phyloP scores from a whole-genome alignment of 208 protist genomes.

The Trypanosoma mega region DNA sequence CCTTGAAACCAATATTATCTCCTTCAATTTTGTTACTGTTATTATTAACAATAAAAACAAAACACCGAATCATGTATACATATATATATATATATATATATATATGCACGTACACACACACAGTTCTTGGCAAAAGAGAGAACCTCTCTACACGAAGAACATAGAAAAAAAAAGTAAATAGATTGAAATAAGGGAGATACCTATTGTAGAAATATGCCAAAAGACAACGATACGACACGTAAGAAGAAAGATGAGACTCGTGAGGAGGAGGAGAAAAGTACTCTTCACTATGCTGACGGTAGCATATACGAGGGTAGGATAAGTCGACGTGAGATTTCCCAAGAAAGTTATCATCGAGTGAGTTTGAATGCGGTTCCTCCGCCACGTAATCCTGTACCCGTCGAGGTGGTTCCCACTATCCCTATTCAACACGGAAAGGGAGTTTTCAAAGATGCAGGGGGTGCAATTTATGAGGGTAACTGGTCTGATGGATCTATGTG shows the following conservation, averaged over 20 bases:
- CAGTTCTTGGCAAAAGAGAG: too few species aligned
- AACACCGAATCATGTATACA: too few species aligned
- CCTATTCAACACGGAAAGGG: constrained; percentile 43
- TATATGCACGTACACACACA: too few species aligned
- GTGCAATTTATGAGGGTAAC: constrained; percentile 75
- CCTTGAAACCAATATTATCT: background rate
- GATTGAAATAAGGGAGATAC: too few species aligned
- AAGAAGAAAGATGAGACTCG: constrained; percentile 74
- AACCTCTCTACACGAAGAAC: too few species aligned
- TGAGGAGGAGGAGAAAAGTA: constrained; percentile 42
- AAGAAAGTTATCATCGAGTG: constrained; percentile 5
- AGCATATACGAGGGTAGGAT: constrained; percentile 62
- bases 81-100: too few species aligned
- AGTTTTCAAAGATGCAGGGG: constrained; percentile 48
- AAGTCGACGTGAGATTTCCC: constrained; percentile 13
- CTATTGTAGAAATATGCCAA: constrained; percentile 20
- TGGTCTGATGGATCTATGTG: constrained; percentile 79
- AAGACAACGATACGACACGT: constrained; percentile 20
- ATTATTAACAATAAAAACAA: background rate
- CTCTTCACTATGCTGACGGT: constrained; percentile 64
- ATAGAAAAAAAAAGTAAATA: too few species aligned
- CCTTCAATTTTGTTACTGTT: background rate
- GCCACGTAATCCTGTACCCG: constrained; percentile 4
- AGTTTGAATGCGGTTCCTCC: background rate
- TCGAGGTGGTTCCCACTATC: constrained; percentile 9